These are phyloP conservation scores for Coniella vitis DNA, from an alignment of 2,329 filamentous ascomycete genomes.

Conservation along the genomic window DNA sequence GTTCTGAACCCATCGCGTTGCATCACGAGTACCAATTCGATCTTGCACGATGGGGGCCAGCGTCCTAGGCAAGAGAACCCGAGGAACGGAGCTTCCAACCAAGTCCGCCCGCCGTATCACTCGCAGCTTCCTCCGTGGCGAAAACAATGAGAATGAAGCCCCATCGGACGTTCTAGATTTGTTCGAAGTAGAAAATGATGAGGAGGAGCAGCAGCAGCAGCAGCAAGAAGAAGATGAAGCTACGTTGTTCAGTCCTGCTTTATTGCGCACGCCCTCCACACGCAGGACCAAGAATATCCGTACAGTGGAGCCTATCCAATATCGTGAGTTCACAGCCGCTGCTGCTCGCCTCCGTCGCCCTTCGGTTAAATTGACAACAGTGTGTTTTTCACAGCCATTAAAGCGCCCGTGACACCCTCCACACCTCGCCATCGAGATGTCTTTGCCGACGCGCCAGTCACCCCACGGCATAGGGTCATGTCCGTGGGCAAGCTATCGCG, in stretches of 20 bases:
- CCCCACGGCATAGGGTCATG: conserved; percentile 78
- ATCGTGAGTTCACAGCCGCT: conserved; percentile 9
- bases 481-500: conserved; percentile 68
- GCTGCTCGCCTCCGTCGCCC: background rate
- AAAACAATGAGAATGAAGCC: conserved; percentile 64
- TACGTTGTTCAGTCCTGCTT: conserved; percentile 22
- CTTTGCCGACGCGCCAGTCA: conserved; percentile 63
- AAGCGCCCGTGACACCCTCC: conserved; percentile 58
- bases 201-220: conserved; percentile 27
- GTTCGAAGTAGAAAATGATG: conserved; percentile 18
- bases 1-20: conserved; percentile 8
- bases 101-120: conserved; percentile 42
- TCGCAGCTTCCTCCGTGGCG: conserved; percentile 29
- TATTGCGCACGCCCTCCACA: conserved; percentile 16
- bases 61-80: conserved; percentile 27
- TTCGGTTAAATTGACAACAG: conserved; percentile 14
- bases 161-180: conserved; percentile 42
- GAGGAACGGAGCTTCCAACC: conserved; percentile 25
- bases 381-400: conserved; percentile 15
- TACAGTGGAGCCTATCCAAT: conserved; percentile 16
- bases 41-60: conserved; percentile 20
- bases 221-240: conserved; percentile 31
- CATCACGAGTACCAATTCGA: conserved; percentile 12
- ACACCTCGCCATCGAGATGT: conserved; percentile 77
- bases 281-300: conserved; percentile 11